Evolutionary conservation across 129 eudicot genomes (phyloP), one percentile per base, ranked within the genome.

Genomic region (Rutidosis leptorrhynchoides): DNA sequence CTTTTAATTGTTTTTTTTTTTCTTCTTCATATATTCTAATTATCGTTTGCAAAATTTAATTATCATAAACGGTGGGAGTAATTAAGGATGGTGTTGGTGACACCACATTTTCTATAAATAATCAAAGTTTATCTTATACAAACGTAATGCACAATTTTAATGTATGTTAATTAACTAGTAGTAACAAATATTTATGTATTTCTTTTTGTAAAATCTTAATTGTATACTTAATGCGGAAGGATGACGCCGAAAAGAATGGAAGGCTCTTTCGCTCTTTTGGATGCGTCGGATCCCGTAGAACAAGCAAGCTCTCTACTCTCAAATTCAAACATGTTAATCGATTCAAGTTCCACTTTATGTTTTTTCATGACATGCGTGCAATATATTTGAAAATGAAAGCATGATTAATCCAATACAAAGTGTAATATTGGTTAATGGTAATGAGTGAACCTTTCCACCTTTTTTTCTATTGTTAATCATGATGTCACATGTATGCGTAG

Each of bases 401-500:
- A 68, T 75, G 79, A 26, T 60, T 53, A 68, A 49, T 42, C 45
- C n/a, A 59, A 68, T 28, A 40, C 6, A 67, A 75, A 60, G 74
- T 67, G 73, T 67, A 46, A 74, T 23, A 72, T 46, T 74, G 56
- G 27, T 45, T 67, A 40, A 1, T 40, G 46, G 1, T 40, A 67
- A 75, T 75, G 64, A 75, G 79, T 68, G 74, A 75, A 67, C 69
- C 74, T 75, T 75, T 73, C 33, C 55, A 29, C 55, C 6, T 21
- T 51, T 53, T 61, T 30, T 74, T 60, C 58, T 68, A 29, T 35
- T 51, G 70, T 68, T 68, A 68, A 75, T 75, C 37, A 75, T 75
- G 48, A 67, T 68, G 74, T 75, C 80, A 75, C 80, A 75, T 75
- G 80, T 75, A 57, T 58, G 79, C 29, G 56, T 35, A 27, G 33